Evolutionary conservation across 768 basidiomycete genomes (phyloP).

Genomic region (Tylopilus sp.): DNA sequence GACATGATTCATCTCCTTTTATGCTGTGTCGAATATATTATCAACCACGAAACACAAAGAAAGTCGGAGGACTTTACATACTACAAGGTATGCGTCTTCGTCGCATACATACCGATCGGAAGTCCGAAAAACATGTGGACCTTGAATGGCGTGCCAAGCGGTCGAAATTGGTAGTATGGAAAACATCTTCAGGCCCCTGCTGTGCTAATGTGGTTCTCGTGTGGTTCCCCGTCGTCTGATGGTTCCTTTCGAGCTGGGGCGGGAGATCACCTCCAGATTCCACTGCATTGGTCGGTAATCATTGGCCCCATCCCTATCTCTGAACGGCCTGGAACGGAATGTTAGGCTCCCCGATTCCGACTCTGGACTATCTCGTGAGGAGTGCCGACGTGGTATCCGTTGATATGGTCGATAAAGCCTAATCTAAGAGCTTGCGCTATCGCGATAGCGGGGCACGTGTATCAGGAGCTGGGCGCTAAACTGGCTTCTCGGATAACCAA

Average conservation of each 20-base stretch:
- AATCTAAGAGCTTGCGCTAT: background rate
- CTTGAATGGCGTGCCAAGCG: conserved; percentile 31
- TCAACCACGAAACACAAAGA: too few species aligned
- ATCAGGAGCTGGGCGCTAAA: conserved; percentile 9
- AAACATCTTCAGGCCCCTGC: conserved; percentile 52
- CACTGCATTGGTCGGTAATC: background rate
- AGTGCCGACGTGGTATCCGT: conserved; percentile 6
- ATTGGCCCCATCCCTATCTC: conserved; percentile 40
- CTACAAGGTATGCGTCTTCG: conserved; percentile 62
- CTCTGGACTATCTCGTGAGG: conserved; percentile 4
- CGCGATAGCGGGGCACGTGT: conserved; percentile 15
- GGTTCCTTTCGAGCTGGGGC: conserved; percentile 42
- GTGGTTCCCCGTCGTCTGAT: conserved; percentile 46
- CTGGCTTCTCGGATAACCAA: background rate
- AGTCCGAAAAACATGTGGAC: background rate
- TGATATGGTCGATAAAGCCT: background rate
- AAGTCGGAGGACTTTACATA: conserved; percentile 40
- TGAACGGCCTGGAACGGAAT: conserved; percentile 54
- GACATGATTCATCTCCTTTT: conserved; percentile 45
- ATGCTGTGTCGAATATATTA: conserved; percentile 36
- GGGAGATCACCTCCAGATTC: background rate
- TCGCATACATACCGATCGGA: conserved; percentile 51
- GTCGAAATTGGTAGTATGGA: conserved; percentile 53
- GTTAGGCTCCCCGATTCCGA: conserved; percentile 61
- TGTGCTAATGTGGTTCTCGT: conserved; percentile 41